Percentiles rank a stretch among this genome's conserved stretches.
Evolutionary conservation across 106 monocot species (phyloP).

Genomic region (Agapanthus africanus): DNA sequence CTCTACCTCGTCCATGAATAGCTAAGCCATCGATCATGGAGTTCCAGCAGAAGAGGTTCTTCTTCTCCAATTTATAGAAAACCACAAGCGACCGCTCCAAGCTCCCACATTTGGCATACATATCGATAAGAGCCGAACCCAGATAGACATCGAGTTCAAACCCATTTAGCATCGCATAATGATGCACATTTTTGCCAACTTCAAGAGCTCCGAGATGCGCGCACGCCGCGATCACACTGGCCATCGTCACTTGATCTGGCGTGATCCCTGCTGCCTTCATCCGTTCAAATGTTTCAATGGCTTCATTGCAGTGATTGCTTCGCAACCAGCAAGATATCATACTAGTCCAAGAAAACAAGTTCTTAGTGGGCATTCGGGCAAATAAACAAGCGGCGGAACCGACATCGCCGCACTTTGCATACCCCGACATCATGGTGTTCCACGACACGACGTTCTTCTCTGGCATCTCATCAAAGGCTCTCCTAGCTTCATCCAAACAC

Average conservation of each 20-base stretch:
- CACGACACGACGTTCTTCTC: conserved; percentile 33
- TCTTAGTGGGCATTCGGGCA: conserved; percentile 33
- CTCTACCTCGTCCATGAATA: conserved; percentile 34
- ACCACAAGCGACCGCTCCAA: conserved; percentile 40
- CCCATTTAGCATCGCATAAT: conserved; percentile 6
- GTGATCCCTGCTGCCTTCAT: conserved; percentile 32
- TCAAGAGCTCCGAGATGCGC: conserved; percentile 55
- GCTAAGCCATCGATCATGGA: conserved; percentile 54
- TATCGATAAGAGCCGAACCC: conserved; percentile 61
- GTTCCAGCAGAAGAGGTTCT: conserved; percentile 73
- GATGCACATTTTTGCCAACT: conserved; percentile 33
- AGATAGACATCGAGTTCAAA: conserved; percentile 42
- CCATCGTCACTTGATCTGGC: conserved; percentile 51
- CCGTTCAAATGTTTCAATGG: conserved; percentile 26
- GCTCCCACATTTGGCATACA: conserved; percentile 73
- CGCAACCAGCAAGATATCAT: conserved; percentile 65
- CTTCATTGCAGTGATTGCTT: conserved; percentile 32
- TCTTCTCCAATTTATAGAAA: conserved; percentile 47
- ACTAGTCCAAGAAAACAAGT: conserved; percentile 58
- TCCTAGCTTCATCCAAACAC: conserved; percentile 23
- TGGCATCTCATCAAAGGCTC: conserved; percentile 42
- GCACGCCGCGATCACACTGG: conserved; percentile 48
- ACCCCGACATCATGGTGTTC: conserved; percentile 44
- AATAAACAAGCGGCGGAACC: conserved; percentile 40
- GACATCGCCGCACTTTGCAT: conserved; percentile 33